Evolutionary conservation across 2,329 filamentous ascomycete species (phyloP).

Genomic region (Talaromyces sp.): DNA sequence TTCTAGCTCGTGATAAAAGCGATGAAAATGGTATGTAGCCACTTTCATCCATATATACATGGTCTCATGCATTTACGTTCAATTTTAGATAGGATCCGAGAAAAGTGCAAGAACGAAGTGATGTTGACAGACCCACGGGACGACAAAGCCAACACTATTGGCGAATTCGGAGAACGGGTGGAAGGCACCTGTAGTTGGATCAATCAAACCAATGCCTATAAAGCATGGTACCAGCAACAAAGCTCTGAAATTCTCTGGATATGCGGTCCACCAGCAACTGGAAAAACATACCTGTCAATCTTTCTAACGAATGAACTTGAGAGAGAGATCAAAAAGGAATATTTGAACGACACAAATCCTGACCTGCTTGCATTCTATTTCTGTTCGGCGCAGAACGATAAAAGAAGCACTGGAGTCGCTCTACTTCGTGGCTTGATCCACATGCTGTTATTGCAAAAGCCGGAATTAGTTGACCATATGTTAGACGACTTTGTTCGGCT

Average conservation of each 20-base stretch:
- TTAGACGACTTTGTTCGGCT: background rate
- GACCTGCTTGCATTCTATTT: background rate
- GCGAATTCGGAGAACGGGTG: background rate
- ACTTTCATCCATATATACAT: background rate
- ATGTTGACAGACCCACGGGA: background rate
- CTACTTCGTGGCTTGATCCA: background rate
- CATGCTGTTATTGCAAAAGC: background rate
- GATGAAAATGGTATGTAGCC: background rate
- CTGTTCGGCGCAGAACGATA: background rate
- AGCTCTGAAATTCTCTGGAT: background rate
- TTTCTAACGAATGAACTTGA: background rate
- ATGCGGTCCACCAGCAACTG: background rate
- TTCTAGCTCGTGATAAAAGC: background rate
- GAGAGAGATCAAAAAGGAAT: background rate
- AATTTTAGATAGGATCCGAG: background rate
- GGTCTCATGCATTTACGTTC: background rate
- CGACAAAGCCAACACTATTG: background rate
- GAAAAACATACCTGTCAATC: background rate
- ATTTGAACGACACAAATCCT: background rate
- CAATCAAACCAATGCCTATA: background rate
- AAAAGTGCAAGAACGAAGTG: background rate
- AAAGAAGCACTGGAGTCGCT: background rate
- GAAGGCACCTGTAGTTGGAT: background rate
- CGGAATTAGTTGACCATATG: background rate
- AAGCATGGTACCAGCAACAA: background rate